Percentiles rank a stretch among this genome's conserved stretches.
These are phyloP conservation scores for Venturia aucupariae DNA, from an alignment of 2,329 filamentous ascomycete genomes.

Conservation along the genomic window DNA sequence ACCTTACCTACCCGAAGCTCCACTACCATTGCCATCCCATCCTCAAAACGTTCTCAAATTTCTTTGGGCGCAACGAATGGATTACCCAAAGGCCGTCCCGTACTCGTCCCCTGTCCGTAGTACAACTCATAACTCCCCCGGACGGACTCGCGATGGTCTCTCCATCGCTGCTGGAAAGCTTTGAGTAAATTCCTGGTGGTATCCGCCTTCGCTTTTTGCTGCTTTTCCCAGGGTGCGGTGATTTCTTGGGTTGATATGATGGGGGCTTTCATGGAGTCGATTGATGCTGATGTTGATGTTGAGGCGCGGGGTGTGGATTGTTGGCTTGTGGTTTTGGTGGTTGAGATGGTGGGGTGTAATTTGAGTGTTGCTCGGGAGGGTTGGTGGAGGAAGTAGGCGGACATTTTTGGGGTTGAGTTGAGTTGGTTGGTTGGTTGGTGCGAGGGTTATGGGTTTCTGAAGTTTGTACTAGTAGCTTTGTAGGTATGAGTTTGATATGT, in stretches of 20 bases:
- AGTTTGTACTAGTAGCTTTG: too few species aligned
- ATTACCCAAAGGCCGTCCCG: not conserved
- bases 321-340: not conserved
- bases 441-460: not conserved
- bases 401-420: not conserved
- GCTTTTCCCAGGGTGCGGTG: not conserved
- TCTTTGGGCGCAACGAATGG: not conserved
- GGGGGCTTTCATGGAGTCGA: not conserved
- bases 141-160: constrained; percentile 22
- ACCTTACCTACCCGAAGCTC: not conserved
- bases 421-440: not conserved
- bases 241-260: not conserved
- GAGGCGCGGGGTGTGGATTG: not conserved
- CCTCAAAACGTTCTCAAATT: not conserved
- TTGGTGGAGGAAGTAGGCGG: constrained; percentile 3
- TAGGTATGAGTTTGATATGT: too few species aligned
- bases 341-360: not conserved
- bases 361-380: not conserved
- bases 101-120: constrained; percentile 18
- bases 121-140: constrained; percentile 20
- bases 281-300: not conserved
- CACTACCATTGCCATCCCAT: not conserved
- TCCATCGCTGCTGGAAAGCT: constrained; percentile 20
- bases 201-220: not conserved
- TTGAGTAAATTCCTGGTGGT: constrained; percentile 18